Evolutionary conservation across 257 asterid species (phyloP).

Genomic region (Leptodermis oblonga): DNA sequence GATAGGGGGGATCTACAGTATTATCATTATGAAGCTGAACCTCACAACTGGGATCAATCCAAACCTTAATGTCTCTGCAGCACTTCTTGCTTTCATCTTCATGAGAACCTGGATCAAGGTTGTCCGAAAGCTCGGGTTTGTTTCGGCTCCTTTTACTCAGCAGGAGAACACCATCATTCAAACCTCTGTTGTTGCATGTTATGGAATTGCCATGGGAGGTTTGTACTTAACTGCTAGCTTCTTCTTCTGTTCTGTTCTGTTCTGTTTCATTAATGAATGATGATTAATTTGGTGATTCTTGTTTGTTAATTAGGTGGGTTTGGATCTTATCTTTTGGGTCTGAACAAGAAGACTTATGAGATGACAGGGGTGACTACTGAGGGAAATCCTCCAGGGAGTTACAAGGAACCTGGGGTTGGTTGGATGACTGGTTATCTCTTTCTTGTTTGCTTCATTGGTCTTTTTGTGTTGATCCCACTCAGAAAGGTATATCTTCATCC

Average conservation of each 20-base stretch:
- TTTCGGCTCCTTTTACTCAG: slow-evolving; percentile 59
- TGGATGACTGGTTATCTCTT: slow-evolving; percentile 79
- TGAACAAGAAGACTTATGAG: slow-evolving; percentile 72
- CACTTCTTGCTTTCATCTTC: slow-evolving; percentile 58
- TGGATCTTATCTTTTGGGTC: slow-evolving; percentile 71
- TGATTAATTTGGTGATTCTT: neutral
- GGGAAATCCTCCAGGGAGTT: slow-evolving; percentile 63
- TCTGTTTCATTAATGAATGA: neutral
- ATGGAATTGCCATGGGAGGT: slow-evolving; percentile 81
- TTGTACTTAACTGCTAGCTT: too few relatives aligned
- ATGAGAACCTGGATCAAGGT: slow-evolving; percentile 59
- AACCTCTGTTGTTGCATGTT: slow-evolving; percentile 88
- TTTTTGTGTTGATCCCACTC: slow-evolving; percentile 83
- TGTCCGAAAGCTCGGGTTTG: slow-evolving; percentile 38
- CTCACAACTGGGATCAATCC: slow-evolving; percentile 85
- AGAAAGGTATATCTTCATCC: slow-evolving; percentile 43
- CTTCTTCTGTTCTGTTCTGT: too few relatives aligned
- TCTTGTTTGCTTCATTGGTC: slow-evolving; percentile 74
- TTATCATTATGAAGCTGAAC: slow-evolving; percentile 68
- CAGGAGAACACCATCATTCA: slow-evolving; percentile 97
- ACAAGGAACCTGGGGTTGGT: slow-evolving; percentile 71
- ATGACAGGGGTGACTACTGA: slow-evolving; percentile 48
- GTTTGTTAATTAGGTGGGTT: slow-evolving; percentile 94
- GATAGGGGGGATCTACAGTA: slow-evolving; percentile 62
- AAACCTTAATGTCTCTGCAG: slow-evolving; percentile 80